Evolutionary conservation across 495 filamentous ascomycete genomes (phyloP).

Genomic region (Penicillium paxilli): DNA sequence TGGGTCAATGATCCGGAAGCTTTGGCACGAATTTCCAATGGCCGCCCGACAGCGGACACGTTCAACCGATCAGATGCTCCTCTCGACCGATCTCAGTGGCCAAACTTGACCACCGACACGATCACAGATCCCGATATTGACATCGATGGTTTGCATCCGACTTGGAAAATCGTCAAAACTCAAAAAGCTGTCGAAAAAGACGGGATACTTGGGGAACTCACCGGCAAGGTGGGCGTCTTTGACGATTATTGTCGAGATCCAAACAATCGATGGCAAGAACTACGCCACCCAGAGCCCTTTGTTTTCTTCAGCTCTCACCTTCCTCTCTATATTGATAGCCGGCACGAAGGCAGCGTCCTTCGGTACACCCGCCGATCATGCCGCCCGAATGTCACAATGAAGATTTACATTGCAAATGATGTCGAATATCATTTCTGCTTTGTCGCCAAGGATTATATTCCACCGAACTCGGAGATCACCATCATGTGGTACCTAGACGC

Average conservation of each 20-base stretch:
- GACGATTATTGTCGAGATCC: slow-evolving; percentile 73
- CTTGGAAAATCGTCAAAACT: slow-evolving; percentile 74
- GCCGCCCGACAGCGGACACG: slow-evolving; percentile 43
- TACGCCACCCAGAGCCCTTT: slow-evolving; percentile 79
- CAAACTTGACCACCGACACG: slow-evolving; percentile 45
- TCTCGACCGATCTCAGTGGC: slow-evolving; percentile 56
- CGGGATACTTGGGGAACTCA: slow-evolving; percentile 79
- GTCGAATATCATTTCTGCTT: slow-evolving; percentile 87
- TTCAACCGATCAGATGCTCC: slow-evolving; percentile 53
- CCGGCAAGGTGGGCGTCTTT: slow-evolving; percentile 79
- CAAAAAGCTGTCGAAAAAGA: slow-evolving; percentile 60
- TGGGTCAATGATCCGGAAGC: slow-evolving; percentile 70
- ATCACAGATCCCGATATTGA: slow-evolving; percentile 45
- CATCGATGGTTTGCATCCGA: slow-evolving; percentile 48
- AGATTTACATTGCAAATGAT: slow-evolving; percentile 73
- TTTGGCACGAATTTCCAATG: slow-evolving; percentile 41
- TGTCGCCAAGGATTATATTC: slow-evolving; percentile 71
- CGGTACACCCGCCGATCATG: slow-evolving; percentile 89
- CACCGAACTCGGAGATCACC: slow-evolving; percentile 62
- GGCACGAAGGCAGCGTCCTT: slow-evolving; percentile 77
- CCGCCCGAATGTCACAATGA: slow-evolving; percentile 76
- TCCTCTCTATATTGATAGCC: slow-evolving; percentile 88
- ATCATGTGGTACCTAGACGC: slow-evolving; percentile 65
- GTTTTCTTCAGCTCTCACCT: slow-evolving; percentile 81
- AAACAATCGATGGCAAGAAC: slow-evolving; percentile 70